Evolutionary conservation across 2,329 filamentous ascomycete genomes (phyloP), one percentile per base, ranked within the genome.

Genomic region (Seiridium unicorne): DNA sequence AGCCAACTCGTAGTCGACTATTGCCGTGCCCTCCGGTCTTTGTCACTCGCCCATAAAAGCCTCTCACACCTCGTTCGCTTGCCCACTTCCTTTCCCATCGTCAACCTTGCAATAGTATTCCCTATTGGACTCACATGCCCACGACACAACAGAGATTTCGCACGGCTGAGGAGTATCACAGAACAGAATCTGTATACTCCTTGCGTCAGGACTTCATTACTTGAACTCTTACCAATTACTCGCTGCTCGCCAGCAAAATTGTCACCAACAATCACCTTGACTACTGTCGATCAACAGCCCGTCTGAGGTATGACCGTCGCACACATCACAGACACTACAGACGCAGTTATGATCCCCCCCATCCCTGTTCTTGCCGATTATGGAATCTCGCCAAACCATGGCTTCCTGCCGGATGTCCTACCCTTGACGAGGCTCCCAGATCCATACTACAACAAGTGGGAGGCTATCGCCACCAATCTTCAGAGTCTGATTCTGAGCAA

Each of bases 401-500:
- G 95, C 70, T 99, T 99, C 78, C 85, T 99, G 58, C 93, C 95
- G 2, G 82, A 90, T 63, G 87, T 92, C 64, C 78, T 90, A 42
- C 95, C 95, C 47, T 81, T 98, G 64, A 88, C 91, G 63, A 80
- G 86, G 59, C 86, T 99, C 11, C 90, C 93, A 8, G 91, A 97
- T 71, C 85, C 90, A 3, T 98, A 97, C 80, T 99, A 98, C 77
- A 89, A 91, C 74, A 92, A 92, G 72, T 99, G 95, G 95, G 95
- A 99, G 77, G 86, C 89, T 51, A 84, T 97, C 55, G 86, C 89
- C 40, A 85, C 88, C 66, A 97, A 97, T 70, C 82, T 99, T 36
- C 95, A 97, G 77, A 87, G 89, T 10, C 81, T 98, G 61, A 88
- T 98, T 56, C 83, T 97, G 60, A 96, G 89, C 76, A 92, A 90